Evolutionary conservation across 306 rosid species (phyloP).

Genomic region (Cyamopsis tetragonoloba): DNA sequence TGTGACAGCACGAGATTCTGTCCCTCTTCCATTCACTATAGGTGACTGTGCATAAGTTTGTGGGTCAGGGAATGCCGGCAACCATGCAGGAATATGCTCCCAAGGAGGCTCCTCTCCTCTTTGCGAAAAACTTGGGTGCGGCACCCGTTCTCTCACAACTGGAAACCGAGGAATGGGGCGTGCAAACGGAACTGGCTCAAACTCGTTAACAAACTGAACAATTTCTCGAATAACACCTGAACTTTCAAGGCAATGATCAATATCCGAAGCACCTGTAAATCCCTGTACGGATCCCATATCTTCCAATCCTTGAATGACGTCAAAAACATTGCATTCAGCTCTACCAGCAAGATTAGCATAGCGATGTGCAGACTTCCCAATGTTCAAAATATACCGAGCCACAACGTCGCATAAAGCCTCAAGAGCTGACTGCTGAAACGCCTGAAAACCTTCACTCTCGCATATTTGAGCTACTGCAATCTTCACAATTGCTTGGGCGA

Average conservation of each 20-base stretch:
- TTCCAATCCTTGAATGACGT: conserved; percentile 75
- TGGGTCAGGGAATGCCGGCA: conserved; percentile 77
- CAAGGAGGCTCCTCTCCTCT: conserved; percentile 55
- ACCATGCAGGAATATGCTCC: conserved; percentile 81
- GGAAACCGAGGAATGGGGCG: conserved; percentile 65
- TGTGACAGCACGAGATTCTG: conserved; percentile 32
- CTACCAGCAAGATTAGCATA: conserved; percentile 76
- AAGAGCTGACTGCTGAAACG: conserved; percentile 69
- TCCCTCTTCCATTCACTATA: conserved; percentile 29
- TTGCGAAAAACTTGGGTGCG: conserved; percentile 53
- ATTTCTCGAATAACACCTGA: conserved; percentile 56
- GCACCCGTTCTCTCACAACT: conserved; percentile 49
- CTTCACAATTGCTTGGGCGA: conserved; percentile 47
- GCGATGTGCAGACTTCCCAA: conserved; percentile 59
- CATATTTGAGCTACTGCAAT: conserved; percentile 69
- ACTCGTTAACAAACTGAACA: conserved; percentile 39
- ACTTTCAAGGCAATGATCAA: conserved; percentile 62
- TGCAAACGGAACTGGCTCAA: conserved; percentile 48
- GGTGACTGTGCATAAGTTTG: conserved; percentile 36
- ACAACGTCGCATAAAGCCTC: conserved; percentile 55
- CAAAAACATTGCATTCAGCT: conserved; percentile 57
- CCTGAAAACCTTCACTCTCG: conserved; percentile 73
- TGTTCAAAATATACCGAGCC: conserved; percentile 42
- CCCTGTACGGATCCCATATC: conserved; percentile 68
- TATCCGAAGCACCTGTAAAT: conserved; percentile 64